Base-by-base conservation (phyloP, 768 basidiomycete species). In the Galerina sulciceps region DNA sequence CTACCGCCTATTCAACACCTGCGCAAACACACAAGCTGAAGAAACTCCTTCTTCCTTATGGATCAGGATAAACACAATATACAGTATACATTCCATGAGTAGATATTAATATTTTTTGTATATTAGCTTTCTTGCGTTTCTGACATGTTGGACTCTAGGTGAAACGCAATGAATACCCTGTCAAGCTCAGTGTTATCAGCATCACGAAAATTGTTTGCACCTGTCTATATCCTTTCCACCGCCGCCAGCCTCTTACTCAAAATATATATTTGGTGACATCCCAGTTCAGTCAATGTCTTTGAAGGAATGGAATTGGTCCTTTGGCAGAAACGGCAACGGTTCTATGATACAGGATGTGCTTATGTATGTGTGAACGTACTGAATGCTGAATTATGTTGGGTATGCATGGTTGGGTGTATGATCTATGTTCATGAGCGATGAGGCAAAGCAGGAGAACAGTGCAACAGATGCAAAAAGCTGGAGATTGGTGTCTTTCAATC, bases 31-130 rank as follows among this genome's bases (percentile, higher is more conserved):
- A 79, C 37, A 86, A 80, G 55, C 75, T 93, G 64, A 90, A 86
- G 76, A 91, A 85, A 63, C 47, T 73, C 42, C 67, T 93, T 45
- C 76, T 93, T 31, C 91, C 91, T 2, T 91, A 93, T 61, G 88
- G 87, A 10, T 63, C 62, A 26, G 49, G 49, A 17, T 66, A 61
- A 55, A 46, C 5, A 31, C 8, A 31, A 31, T 11, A 35, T 26
- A 13, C 35, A 41, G 13, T 31, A 11, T 14, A 31, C 8, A 47
- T 37, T 35, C 31, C 36, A n/a, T 37, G 17, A 43, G 44, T 49
- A 41, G 23, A 47, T 52, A n/a, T 20, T 48, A 36, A 26, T 55
- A n/a, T 18, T 17, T 8, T 1, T 6, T 2, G 1, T 41, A 14
- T n/a, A 23, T 8, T 31, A 31, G 15, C 22, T 14, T 20, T 13